phyloP scores from a whole-genome alignment of 2,329 filamentous ascomycete species.

The Alternaria sp. region DNA sequence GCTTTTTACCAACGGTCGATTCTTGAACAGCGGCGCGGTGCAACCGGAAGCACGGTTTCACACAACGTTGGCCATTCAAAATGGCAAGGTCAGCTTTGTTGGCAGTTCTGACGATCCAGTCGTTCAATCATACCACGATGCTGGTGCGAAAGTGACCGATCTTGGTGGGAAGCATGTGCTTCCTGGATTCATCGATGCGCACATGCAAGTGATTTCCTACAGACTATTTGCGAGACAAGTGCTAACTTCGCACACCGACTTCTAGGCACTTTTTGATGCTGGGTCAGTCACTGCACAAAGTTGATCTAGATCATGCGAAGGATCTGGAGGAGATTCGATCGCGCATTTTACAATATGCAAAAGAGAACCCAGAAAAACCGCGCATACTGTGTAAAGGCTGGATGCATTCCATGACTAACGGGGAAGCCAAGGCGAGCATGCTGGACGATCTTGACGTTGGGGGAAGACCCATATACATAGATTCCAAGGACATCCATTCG shows the following conservation, averaged over 20 bases:
- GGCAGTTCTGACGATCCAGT: slow-evolving; percentile 38
- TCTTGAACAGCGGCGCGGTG: slow-evolving; percentile 28
- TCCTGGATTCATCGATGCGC: slow-evolving; percentile 66
- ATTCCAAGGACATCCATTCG: slow-evolving; percentile 66
- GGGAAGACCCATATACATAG: slow-evolving; percentile 63
- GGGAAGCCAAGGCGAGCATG: slow-evolving; percentile 59
- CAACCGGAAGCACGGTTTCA: slow-evolving; percentile 16
- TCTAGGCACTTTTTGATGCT: slow-evolving; percentile 59
- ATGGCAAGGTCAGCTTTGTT: slow-evolving; percentile 54
- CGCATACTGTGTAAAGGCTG: slow-evolving; percentile 63
- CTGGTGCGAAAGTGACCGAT: slow-evolving; percentile 40
- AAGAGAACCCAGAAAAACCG: slow-evolving; percentile 54
- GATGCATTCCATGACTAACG: slow-evolving; percentile 65
- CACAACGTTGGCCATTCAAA: slow-evolving; percentile 51
- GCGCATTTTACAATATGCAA: slow-evolving; percentile 57
- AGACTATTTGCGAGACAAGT: not conserved
- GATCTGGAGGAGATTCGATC: slow-evolving; percentile 59
- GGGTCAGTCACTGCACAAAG: slow-evolving; percentile 63
- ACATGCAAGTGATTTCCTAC: slow-evolving; percentile 52
- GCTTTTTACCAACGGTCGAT: slow-evolving; percentile 40
- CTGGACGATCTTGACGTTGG: slow-evolving; percentile 59
- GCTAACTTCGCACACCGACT: not conserved
- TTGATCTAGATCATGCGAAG: slow-evolving; percentile 58
- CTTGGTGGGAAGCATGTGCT: slow-evolving; percentile 54
- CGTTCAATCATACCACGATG: slow-evolving; percentile 36